phyloP scores from a whole-genome alignment of 768 basidiomycete genomes.

The Aureoboletus auriporus region DNA sequence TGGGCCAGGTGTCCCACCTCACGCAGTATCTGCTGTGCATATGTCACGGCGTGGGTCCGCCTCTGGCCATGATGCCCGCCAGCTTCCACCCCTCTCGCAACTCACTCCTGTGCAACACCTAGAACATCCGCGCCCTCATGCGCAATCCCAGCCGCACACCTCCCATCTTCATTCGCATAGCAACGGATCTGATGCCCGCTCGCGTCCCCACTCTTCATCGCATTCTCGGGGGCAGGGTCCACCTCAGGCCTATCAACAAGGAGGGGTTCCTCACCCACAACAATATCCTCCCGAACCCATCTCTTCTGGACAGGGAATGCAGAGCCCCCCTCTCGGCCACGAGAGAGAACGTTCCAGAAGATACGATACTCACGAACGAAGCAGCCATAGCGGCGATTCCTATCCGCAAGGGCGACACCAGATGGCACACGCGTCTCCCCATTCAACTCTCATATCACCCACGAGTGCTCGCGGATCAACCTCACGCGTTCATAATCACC shows the following conservation, averaged over 20 bases:
- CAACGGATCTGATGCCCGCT: conserved; percentile 40
- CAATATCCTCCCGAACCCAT: conserved; percentile 46
- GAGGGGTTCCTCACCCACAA: conserved; percentile 38
- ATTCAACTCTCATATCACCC: conserved; percentile 33
- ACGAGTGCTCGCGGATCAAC: conserved; percentile 33
- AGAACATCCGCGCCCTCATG: conserved; percentile 30
- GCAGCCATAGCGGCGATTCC: conserved; percentile 31
- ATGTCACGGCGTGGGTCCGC: conserved; percentile 41
- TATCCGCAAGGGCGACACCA: conserved; percentile 30
- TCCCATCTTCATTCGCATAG: conserved; percentile 41
- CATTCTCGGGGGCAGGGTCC: conserved; percentile 44
- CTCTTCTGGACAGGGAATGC: conserved; percentile 42
- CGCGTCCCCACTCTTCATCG: conserved; percentile 49
- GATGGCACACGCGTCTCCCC: conserved; percentile 31
- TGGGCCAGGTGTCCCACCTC: conserved; percentile 39
- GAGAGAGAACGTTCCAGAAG: conserved; percentile 45
- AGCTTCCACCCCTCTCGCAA: conserved; percentile 46
- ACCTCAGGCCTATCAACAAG: conserved; percentile 30
- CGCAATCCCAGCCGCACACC: conserved; percentile 35
- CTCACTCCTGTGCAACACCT: conserved; percentile 42
- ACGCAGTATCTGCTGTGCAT: conserved; percentile 34
- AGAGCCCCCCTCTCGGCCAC: conserved; percentile 46
- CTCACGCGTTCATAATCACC: conserved; percentile 56
- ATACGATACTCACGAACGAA: conserved; percentile 43
- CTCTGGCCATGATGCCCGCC: conserved; percentile 43